Conservation (phyloP, 1,284 basidiomycete genomes). For the Ganoderma boninense region DNA sequence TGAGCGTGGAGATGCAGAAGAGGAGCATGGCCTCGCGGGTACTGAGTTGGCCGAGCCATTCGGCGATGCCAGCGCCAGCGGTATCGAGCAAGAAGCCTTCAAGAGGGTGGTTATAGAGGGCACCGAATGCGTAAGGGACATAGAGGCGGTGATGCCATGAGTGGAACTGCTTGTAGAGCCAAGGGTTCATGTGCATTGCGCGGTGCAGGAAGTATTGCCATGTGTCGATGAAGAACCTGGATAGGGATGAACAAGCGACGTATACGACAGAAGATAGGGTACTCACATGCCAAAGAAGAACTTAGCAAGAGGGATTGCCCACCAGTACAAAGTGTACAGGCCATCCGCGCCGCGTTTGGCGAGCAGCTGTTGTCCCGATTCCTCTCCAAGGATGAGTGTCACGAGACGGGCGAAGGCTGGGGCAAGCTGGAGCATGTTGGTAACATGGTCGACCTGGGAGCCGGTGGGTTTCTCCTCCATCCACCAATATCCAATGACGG, state of each 20-base stretch:
- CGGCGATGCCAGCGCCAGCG: slow-evolving; percentile 83
- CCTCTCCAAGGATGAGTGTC: slow-evolving; percentile 49
- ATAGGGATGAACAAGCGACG: not conserved
- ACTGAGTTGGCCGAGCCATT: slow-evolving; percentile 75
- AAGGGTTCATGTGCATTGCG: slow-evolving; percentile 90
- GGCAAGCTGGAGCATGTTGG: slow-evolving; percentile 52
- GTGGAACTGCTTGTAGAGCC: slow-evolving; percentile 92
- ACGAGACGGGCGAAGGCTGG: slow-evolving; percentile 53
- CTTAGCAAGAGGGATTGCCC: slow-evolving; percentile 85
- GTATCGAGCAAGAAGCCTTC: slow-evolving; percentile 92
- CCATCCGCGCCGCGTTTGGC: slow-evolving; percentile 58
- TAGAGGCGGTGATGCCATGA: slow-evolving; percentile 97
- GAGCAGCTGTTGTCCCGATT: slow-evolving; percentile 39
- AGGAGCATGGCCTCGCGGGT: slow-evolving; percentile 88
- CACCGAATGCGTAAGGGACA: slow-evolving; percentile 97
- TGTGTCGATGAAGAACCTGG: slow-evolving; percentile 93
- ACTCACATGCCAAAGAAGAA: slow-evolving; percentile 88
- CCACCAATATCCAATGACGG: slow-evolving; percentile 75
- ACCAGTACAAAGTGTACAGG: slow-evolving; percentile 91
- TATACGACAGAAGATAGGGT: not conserved
- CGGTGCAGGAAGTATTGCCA: slow-evolving; percentile 99
- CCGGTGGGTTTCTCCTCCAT: slow-evolving; percentile 62
- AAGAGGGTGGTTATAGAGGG: slow-evolving; percentile 97
- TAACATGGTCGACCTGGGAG: slow-evolving; percentile 59
- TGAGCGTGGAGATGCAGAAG: slow-evolving; percentile 87